A percentile compares a stretch with the other conserved stretches of the same genome.
These are phyloP conservation scores for Endocalyx cinctus DNA, from an alignment of 2,329 filamentous ascomycete species.

Conservation along the genomic window DNA sequence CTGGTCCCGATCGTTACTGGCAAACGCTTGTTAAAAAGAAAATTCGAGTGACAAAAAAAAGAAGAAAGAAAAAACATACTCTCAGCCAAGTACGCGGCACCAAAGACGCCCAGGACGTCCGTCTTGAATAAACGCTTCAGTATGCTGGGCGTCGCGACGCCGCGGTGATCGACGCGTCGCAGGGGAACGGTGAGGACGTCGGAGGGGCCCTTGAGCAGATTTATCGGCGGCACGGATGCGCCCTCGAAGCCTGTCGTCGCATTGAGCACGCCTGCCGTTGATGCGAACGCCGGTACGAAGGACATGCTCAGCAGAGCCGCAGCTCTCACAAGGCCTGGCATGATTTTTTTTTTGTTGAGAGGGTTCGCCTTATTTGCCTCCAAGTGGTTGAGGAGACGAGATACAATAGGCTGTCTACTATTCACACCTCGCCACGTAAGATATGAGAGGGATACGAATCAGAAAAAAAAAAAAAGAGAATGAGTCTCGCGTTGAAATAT, in stretches of 20 bases:
- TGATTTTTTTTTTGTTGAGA: not conserved
- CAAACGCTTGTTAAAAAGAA: not conserved
- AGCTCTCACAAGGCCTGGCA: not conserved
- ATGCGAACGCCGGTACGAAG: not conserved
- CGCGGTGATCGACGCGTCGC: conserved; percentile 18
- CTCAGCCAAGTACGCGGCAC: conserved; percentile 27
- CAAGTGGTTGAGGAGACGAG: not conserved
- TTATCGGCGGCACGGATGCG: too few relatives aligned
- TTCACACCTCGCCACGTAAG: too few relatives aligned
- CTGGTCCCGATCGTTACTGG: conserved; percentile 40
- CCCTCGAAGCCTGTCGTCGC: too few relatives aligned
- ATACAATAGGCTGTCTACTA: too few relatives aligned
- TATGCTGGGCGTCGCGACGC: conserved; percentile 21
- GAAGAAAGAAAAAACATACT: conserved; percentile 12
- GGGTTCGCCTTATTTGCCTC: not conserved
- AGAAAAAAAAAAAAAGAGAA: not conserved
- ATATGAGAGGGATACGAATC: not conserved
- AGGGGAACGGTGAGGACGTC: conserved; percentile 24
- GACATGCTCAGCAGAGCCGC: not conserved
- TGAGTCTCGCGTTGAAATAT: too few relatives aligned
- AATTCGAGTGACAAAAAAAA: not conserved
- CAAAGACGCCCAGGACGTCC: conserved; percentile 23
- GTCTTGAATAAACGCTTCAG: conserved; percentile 22
- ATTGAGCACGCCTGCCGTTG: conserved; percentile 1
- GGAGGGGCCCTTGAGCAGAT: conserved; percentile 8